Conservation (phyloP, 768 basidiomycete species). For the Auriscalpium orientale region DNA sequence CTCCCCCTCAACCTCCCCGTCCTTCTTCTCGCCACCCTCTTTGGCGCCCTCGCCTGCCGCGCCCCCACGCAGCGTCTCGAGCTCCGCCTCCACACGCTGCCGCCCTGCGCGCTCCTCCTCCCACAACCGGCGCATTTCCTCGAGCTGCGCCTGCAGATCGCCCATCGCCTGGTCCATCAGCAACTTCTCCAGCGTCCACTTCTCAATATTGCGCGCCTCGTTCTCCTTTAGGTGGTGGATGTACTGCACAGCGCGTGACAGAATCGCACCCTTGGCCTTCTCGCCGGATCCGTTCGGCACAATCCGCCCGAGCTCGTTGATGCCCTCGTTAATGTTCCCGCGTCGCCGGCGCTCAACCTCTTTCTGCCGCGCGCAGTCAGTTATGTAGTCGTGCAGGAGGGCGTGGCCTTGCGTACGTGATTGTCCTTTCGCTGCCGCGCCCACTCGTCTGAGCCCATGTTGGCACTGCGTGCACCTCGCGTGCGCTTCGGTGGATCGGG, state of each 20-base stretch:
- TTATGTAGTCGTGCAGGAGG: background rate
- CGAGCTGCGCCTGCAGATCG: conserved; percentile 74
- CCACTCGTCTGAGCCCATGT: conserved; percentile 76
- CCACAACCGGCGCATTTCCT: conserved; percentile 75
- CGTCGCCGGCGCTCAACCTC: conserved; percentile 93
- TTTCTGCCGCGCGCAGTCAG: conserved; percentile 54
- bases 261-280: conserved; percentile 85
- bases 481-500: background rate
- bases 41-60: conserved; percentile 6
- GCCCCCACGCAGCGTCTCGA: conserved; percentile 43
- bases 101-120: conserved; percentile 65
- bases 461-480: conserved; percentile 47
- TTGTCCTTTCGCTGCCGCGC: conserved; percentile 75
- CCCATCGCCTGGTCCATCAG: conserved; percentile 92
- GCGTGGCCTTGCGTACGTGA: conserved; percentile 42
- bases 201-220: conserved; percentile 85
- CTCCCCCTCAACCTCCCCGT: conserved; percentile 14
- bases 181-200: conserved; percentile 89
- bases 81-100: conserved; percentile 55
- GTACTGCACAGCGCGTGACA: conserved; percentile 83
- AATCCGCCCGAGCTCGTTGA: conserved; percentile 83
- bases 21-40: background rate
- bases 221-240: conserved; percentile 89
- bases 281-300: conserved; percentile 85
- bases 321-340: conserved; percentile 95